phyloP scores from a whole-genome alignment of 2,329 filamentous ascomycete species.

The Ciborinia camelliae region DNA sequence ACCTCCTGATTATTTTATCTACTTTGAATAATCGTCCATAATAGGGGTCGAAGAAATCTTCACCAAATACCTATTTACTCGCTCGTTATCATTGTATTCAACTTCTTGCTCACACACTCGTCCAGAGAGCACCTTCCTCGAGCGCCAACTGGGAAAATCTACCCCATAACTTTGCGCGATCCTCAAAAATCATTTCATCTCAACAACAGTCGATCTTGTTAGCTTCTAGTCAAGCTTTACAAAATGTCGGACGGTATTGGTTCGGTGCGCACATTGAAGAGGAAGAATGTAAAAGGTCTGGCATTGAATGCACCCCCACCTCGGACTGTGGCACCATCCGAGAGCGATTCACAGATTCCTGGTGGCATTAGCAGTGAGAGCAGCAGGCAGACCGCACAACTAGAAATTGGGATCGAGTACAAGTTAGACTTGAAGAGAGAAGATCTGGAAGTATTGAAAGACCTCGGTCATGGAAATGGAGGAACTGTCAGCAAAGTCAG shows the following conservation, averaged over 20 bases:
- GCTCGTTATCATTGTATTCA: neutral
- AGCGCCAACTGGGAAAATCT: conserved; percentile 12
- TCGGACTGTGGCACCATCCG: conserved; percentile 67
- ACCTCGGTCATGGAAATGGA: conserved; percentile 92
- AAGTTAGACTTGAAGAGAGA: conserved; percentile 88
- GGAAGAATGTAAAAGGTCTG: conserved; percentile 97
- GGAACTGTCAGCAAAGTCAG: conserved; percentile 98
- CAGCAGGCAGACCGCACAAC: conserved; percentile 57
- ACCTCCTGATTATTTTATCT: conserved; percentile 7
- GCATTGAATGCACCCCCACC: conserved; percentile 77
- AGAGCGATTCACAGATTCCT: conserved; percentile 63
- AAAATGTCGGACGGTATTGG: conserved; percentile 57
- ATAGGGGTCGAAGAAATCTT: neutral
- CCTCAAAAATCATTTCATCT: conserved; percentile 4
- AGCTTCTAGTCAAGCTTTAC: conserved; percentile 8
- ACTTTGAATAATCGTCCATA: neutral
- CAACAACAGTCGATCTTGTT: neutral
- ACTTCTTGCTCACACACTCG: conserved; percentile 2
- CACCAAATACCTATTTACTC: neutral
- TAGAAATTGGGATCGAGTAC: conserved; percentile 98
- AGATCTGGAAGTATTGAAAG: conserved; percentile 88
- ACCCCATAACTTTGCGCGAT: conserved; percentile 17
- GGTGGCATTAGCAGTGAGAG: conserved; percentile 58
- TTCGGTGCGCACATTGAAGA: conserved; percentile 82
- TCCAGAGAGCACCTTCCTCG: conserved; percentile 9